phyloP scores from a whole-genome alignment of 495 filamentous ascomycete species.

The Parathielavia appendiculata region DNA sequence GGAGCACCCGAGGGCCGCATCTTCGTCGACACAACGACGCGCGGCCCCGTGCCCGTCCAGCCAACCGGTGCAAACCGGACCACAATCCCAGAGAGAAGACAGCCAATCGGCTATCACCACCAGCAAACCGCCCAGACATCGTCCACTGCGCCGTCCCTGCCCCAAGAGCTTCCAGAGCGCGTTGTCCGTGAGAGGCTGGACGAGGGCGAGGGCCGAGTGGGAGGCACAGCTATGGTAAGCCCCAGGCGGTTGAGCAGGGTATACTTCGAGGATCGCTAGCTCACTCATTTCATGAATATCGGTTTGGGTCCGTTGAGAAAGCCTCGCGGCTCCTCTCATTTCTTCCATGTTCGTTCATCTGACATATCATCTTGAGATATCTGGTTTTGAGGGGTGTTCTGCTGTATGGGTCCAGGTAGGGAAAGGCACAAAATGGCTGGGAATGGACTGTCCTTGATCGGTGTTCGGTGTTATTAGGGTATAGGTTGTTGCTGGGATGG shows the following conservation, averaged over 20 bases:
- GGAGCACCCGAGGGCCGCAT: conserved; percentile 28
- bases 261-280: conserved; percentile 48
- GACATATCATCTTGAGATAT: neutral
- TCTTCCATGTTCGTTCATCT: neutral
- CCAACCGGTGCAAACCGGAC: conserved; percentile 25
- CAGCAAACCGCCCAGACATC: conserved; percentile 8
- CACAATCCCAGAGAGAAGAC: conserved; percentile 12
- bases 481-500: neutral
- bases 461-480: neutral
- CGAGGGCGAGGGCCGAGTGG: conserved; percentile 34
- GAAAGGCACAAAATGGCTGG: neutral
- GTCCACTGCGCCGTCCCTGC: neutral
- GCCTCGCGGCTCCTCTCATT: neutral
- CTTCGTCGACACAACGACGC: conserved; percentile 44
- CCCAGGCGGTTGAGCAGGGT: conserved; percentile 47
- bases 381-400: too few species aligned
- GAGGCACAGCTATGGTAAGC: conserved; percentile 36
- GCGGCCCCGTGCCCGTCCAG: conserved; percentile 37
- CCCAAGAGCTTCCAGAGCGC: conserved; percentile 47
- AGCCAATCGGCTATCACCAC: conserved; percentile 14
- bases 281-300: conserved; percentile 11
- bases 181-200: conserved; percentile 50
- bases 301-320: neutral
- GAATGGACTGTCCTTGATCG: neutral
- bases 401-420: too few species aligned